phyloP scores from a whole-genome alignment of 129 eudicot species.

The Tagetes patula region DNA sequence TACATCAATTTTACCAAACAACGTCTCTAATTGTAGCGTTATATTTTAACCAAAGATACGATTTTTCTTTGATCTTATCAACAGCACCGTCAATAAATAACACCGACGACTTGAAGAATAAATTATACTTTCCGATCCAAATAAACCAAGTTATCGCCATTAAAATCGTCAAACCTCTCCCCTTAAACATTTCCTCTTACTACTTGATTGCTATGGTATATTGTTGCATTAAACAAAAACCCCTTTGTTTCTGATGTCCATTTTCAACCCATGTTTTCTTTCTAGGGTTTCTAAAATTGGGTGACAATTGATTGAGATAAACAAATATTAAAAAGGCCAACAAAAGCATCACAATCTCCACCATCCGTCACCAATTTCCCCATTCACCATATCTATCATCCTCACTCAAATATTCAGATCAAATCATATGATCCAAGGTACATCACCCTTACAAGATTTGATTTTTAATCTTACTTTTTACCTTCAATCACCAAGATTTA shows the following conservation, averaged over 20 bases:
- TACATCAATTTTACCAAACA: no score
- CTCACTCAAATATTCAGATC: not conserved
- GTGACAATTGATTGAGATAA: constrained; percentile 18
- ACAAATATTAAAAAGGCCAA: constrained; percentile 22
- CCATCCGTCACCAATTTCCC: constrained; percentile 29
- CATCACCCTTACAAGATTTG: constrained; percentile 4
- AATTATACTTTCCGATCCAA: no score
- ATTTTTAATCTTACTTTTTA: not conserved
- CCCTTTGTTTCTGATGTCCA: not conserved
- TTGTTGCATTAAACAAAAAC: not conserved
- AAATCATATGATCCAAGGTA: constrained; percentile 25
- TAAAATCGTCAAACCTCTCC: no score
- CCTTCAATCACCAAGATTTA: constrained; percentile 17
- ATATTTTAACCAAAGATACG: no score
- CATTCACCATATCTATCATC: constrained; percentile 12
- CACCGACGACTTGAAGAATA: no score
- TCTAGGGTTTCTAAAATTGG: constrained; percentile 37
- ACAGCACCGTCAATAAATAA: no score
- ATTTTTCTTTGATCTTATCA: no score
- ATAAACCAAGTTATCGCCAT: no score
- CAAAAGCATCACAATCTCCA: constrained; percentile 25
- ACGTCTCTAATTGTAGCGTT: no score
- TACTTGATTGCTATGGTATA: no score
- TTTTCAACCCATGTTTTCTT: not conserved
- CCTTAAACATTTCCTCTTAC: no score